These are phyloP conservation scores for Amanita phalloides DNA, from an alignment of 768 basidiomycete species.

Conservation along the genomic window DNA sequence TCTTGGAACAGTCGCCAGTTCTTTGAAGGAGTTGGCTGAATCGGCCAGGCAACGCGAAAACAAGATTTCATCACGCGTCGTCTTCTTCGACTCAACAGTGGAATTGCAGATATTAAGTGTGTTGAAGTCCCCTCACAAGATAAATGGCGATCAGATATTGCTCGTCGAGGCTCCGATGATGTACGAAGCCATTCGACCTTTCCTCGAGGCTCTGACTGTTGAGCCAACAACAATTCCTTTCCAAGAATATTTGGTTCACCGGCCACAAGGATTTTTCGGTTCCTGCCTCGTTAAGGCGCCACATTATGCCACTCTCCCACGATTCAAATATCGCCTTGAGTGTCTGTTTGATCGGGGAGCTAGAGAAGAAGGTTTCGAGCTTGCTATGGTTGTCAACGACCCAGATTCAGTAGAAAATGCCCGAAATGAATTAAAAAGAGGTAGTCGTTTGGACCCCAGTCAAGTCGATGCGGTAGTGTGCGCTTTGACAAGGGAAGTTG, in stretches of 20 bases:
- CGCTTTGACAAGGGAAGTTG: conserved; percentile 45
- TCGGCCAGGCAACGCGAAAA: conserved; percentile 19
- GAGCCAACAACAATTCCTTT: conserved; percentile 54
- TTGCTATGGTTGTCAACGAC: conserved; percentile 35
- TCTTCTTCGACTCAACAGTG: conserved; percentile 38
- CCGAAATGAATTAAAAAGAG: conserved; percentile 1
- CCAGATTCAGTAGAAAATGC: conserved; percentile 29
- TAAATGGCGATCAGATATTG: conserved; percentile 17
- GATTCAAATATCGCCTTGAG: conserved; percentile 44
- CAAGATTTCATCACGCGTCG: conserved; percentile 26
- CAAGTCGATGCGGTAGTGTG: conserved; percentile 64
- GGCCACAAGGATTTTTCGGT: conserved; percentile 21
- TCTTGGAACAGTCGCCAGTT: conserved; percentile 32
- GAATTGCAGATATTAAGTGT: conserved; percentile 20
- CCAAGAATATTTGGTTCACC: conserved; percentile 39
- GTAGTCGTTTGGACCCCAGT: conserved; percentile 54
- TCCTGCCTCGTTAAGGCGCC: conserved; percentile 36
- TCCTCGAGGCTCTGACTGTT: conserved; percentile 46
- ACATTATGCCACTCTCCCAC: conserved; percentile 38
- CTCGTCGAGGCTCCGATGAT: conserved; percentile 55
- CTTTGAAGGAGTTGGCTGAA: conserved; percentile 25
- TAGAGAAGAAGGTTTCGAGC: conserved; percentile 25
- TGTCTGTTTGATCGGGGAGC: conserved; percentile 37
- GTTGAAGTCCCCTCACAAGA: neutral
- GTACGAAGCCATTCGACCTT: conserved; percentile 60